Evolutionary conservation across 148 eudicot species (phyloP), one percentile per base, ranked within the genome.

Genomic region (Persicaria maculosa): DNA sequence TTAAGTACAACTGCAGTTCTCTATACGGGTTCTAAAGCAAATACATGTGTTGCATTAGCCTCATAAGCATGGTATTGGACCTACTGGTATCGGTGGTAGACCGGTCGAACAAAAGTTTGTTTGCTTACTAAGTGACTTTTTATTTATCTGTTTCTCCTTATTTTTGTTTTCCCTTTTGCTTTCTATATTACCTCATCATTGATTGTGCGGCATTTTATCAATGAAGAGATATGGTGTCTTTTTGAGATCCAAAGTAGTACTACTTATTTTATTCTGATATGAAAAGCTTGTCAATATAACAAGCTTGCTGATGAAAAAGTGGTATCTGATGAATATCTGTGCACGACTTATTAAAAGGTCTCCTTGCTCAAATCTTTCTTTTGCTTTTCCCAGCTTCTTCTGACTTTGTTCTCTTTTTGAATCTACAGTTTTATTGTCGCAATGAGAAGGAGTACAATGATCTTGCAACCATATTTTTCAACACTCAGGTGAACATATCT

Each of bases 401-500:
- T 65, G 70, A 65, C 70, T 61, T 20, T 1, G 20, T 53, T 53
- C 68, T 16, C 58, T 22, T 6, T n/a, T n/a, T n/a, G n/a, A 53
- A 44, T 61, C 52, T 83, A 80, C 90, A 95, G 99, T 95, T 95
- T 76, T 88, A 78, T 78, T 95, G 99, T 77, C 79, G 67, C 43
- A 85, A 78, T 76, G 85, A 85, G 71, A 90, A 90, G 73, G 91
- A 92, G 72, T 95, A 95, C 85, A 95, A 95, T 76, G 99, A 95
- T 80, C 91, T 95, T 55, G 99, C 99, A 9, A 95, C 99, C 77
- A 95, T 95, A 84, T 95, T 95, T 84, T 95, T 95, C 79, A 95
- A 95, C 83, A 95, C 99, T 46, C 99, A 95, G 99, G 99, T 95
- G 50, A 73, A 58, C 44, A 46, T 25, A 48, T 52, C 11, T 4